Conservation (phyloP, 345 rosid species). For the Salix suchowensis region DNA sequence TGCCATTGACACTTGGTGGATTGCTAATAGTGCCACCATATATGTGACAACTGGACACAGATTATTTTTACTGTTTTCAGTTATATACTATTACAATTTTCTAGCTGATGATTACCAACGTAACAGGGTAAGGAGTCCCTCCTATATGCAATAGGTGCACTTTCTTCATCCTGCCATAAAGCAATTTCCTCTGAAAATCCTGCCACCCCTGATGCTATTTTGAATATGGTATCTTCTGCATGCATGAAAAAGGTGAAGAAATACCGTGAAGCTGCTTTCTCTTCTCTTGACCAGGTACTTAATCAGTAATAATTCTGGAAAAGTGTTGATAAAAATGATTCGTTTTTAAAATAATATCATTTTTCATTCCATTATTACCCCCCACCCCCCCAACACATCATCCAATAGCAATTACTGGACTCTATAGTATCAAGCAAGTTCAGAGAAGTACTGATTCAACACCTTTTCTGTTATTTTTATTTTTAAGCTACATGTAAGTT, state of each 20-base stretch:
- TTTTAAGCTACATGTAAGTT: background rate
- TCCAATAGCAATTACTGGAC: too few species aligned
- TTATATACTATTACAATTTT: background rate
- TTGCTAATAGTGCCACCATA: too few species aligned
- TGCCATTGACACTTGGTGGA: too few species aligned
- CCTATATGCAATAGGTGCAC: slow-evolving; percentile 70
- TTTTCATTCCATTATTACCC: background rate
- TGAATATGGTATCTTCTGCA: slow-evolving; percentile 63
- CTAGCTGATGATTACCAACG: slow-evolving; percentile 13
- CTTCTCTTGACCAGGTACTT: slow-evolving; percentile 67
- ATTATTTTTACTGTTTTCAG: background rate
- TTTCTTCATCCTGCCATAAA: slow-evolving; percentile 70
- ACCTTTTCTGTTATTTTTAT: background rate
- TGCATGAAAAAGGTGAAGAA: slow-evolving; percentile 71
- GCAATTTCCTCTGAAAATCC: slow-evolving; percentile 63
- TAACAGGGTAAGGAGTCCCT: slow-evolving; percentile 87
- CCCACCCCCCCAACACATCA: too few species aligned
- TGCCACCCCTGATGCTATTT: slow-evolving; percentile 47
- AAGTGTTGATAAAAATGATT: background rate
- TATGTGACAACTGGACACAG: background rate
- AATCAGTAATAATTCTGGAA: background rate
- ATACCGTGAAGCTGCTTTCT: slow-evolving; percentile 79
- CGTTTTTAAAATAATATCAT: background rate
- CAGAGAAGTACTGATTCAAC: background rate
- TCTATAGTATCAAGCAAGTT: too few species aligned